These are phyloP conservation scores for Alternaria tenuissima DNA, from an alignment of 2,329 filamentous ascomycete genomes.

Conservation along the genomic window DNA sequence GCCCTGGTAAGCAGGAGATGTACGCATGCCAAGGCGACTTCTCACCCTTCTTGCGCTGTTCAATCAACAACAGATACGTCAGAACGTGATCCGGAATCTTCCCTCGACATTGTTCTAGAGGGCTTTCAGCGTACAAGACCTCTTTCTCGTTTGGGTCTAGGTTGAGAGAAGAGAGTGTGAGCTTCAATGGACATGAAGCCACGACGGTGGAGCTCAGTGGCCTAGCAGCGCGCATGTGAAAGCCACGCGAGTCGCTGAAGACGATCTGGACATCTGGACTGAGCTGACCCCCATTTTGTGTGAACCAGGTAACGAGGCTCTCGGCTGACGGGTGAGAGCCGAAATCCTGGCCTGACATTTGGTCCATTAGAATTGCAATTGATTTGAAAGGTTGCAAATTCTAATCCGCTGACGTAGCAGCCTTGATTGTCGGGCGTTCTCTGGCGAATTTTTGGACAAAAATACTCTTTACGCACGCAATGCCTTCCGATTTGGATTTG, in stretches of 20 bases:
- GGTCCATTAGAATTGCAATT: conserved; percentile 8
- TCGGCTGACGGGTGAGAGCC: conserved; percentile 25
- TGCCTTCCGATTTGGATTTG: neutral
- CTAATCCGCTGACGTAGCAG: conserved; percentile 17
- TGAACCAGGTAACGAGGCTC: conserved; percentile 43
- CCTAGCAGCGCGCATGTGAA: conserved; percentile 40
- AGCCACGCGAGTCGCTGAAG: conserved; percentile 38
- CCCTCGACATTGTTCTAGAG: conserved; percentile 34
- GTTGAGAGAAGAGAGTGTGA: conserved; percentile 49
- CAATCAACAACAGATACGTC: conserved; percentile 47
- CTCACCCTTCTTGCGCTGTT: conserved; percentile 40
- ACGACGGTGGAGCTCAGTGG: conserved; percentile 32
- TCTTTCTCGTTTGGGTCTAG: conserved; percentile 38
- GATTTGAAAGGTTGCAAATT: neutral
- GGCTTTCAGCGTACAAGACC: conserved; percentile 37
- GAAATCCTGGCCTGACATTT: conserved; percentile 9
- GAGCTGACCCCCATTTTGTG: conserved; percentile 40
- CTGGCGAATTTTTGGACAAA: neutral
- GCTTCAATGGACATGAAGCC: conserved; percentile 42
- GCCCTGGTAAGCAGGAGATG: conserved; percentile 44
- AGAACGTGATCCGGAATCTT: conserved; percentile 44
- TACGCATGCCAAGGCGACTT: conserved; percentile 49
- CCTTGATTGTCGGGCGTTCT: neutral
- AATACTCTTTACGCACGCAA: conserved; percentile 16
- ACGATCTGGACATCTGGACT: conserved; percentile 41